Evolutionary conservation across 768 basidiomycete species (phyloP), one percentile per base, ranked within the genome.

Genomic region (Dacryopinax spathularia): DNA sequence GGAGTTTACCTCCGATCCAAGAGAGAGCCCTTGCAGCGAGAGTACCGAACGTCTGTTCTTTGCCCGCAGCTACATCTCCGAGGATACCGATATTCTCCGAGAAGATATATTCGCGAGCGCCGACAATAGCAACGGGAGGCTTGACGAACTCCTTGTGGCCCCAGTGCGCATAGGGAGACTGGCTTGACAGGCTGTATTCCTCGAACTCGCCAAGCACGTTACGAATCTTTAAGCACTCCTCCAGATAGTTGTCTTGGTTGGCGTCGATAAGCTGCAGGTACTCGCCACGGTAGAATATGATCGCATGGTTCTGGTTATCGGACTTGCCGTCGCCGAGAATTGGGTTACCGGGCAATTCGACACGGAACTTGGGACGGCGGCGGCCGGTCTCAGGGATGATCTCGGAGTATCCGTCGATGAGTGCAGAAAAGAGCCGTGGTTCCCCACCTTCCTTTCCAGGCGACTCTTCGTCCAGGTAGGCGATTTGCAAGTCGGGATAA

Each of bases 71-170:
- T 44, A 99, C 82, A 75, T 99, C 96, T 70, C 96, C 96, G 56
- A 99, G 81, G 69, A 98, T 95, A 80, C 96, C 96, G 67, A 98
- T 98, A 73, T 97, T 97, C 78, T 99, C 96, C 61, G 96, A 98
- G 78, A 99, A 99, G 73, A 99, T 97, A 75, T 99, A 99, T 80
- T 99, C 95, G 76, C 96, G 86, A 10, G 96, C 95, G 75, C 95
- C 96, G 67, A 99, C 89, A 67, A 99, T 99, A 16, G 96, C 95
- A 22, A 98, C 88, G 18, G 96, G 96, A 22, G 89, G 74, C 65
- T 83, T 82, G 72, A 84, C 84, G 81, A 95, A 91, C 68, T 96
- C 91, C 74, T 89, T 86, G 70, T 88, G 85, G 65, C 85, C 85
- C 83, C 88, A 91, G 66, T 88, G 88, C 6, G 88, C 86, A 73